Conservation (phyloP, 2,329 filamentous ascomycete genomes). For the Aureobasidium musti region DNA sequence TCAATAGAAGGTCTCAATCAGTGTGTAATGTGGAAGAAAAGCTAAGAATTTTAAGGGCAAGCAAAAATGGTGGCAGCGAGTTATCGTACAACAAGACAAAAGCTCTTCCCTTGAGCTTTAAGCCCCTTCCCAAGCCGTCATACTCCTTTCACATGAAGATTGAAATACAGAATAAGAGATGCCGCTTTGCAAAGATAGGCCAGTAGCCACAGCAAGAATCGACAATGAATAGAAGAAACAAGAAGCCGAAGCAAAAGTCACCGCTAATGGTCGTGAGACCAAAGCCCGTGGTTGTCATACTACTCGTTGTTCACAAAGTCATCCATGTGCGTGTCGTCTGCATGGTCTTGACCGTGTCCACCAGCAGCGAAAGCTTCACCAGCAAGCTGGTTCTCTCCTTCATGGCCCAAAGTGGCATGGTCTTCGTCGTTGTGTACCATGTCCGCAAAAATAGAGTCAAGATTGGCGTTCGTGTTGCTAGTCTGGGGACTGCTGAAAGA, state of each 20-base stretch:
- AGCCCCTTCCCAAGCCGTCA: not conserved
- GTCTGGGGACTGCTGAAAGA: conserved; percentile 38
- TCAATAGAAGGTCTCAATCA: too few relatives aligned
- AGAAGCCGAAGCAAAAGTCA: not conserved
- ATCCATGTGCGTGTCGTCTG: conserved; percentile 23
- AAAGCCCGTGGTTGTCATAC: not conserved
- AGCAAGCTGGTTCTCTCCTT: conserved; percentile 16
- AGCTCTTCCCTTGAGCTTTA: not conserved
- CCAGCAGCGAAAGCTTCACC: conserved; percentile 28
- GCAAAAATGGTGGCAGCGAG: not conserved
- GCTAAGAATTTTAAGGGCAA: not conserved
- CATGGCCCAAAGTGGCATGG: conserved; percentile 18
- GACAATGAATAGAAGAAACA: not conserved
- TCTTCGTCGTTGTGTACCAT: conserved; percentile 40
- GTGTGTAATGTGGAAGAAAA: not conserved
- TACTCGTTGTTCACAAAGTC: conserved; percentile 28
- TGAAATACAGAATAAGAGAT: not conserved
- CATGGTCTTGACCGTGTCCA: conserved; percentile 23
- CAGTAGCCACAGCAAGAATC: not conserved
- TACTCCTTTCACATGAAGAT: not conserved
- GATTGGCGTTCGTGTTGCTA: conserved; percentile 34
- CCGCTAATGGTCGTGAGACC: not conserved
- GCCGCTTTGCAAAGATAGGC: not conserved
- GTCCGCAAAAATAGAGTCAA: conserved; percentile 43
- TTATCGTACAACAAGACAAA: conserved; percentile 5